Conservation (phyloP, 805 yeast species). For the Schwanniomyces occidentalis region DNA sequence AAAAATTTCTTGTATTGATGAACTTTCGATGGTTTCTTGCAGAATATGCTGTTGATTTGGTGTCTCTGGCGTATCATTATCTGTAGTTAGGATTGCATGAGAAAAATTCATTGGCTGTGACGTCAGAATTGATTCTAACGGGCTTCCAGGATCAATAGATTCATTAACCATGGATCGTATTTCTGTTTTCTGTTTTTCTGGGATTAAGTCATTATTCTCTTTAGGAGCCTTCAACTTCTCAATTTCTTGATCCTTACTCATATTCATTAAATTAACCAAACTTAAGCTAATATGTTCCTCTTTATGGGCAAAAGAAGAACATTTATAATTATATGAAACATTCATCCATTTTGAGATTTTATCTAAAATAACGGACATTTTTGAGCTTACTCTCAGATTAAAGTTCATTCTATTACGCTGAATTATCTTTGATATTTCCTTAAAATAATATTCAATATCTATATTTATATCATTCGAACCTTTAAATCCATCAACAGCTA, state of each 20-base stretch:
- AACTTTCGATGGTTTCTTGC: not conserved
- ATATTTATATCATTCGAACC: conserved; percentile 10
- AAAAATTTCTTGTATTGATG: conserved; percentile 25
- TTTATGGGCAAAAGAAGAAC: not conserved
- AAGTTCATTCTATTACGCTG: conserved; percentile 18
- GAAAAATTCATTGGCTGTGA: too few relatives aligned
- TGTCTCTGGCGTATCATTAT: too few relatives aligned
- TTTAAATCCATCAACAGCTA: conserved; percentile 4
- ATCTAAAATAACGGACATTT: conserved; percentile 21
- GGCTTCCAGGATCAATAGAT: too few relatives aligned
- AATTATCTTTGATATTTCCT: conserved; percentile 17
- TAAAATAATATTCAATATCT: conserved; percentile 21
- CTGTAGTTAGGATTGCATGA: too few relatives aligned
- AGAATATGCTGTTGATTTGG: not conserved
- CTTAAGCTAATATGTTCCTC: conserved; percentile 3
- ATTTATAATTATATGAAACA: conserved; percentile 16
- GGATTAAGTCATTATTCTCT: conserved; percentile 6
- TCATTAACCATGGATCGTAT: too few relatives aligned
- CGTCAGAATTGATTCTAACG: too few relatives aligned
- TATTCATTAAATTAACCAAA: conserved; percentile 27
- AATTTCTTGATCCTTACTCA: conserved; percentile 32
- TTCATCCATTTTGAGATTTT: conserved; percentile 30
- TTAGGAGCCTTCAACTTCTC: conserved; percentile 30
- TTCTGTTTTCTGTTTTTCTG: not conserved
- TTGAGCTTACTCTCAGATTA: conserved; percentile 22